Base-by-base conservation (phyloP, 2,329 filamentous ascomycete genomes). In the Aspergillus arachidicola region DNA sequence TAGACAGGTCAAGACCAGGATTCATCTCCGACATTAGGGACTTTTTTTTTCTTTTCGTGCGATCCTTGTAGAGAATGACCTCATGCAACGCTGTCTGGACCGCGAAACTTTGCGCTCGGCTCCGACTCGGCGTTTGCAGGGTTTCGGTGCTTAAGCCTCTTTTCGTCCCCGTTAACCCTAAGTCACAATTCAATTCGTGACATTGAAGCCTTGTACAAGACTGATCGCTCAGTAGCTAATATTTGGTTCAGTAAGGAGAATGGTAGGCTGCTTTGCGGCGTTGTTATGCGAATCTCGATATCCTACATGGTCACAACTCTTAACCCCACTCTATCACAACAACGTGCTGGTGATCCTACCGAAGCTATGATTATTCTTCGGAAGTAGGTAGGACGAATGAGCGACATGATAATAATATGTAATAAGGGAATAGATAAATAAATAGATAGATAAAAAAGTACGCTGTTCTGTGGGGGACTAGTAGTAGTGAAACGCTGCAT, bases 61-160 rank as follows among this genome's bases (percentile, higher is more conserved):
- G n/a, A 55, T 38, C 51, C 51, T 55, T 38, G 51, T 38, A 36
- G 32, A n/a, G 38, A 38, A 38, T 38, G 51, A 55, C 32, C 51
- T 55, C 51, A 55, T 26, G 32, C 30, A 21, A 38, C 48, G 16
- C 51, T 55, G 51, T 55, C 51, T 55, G 34, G 51, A 38, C 51
- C 51, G 12, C 30, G 26, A 36, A 55, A 55, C 51, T 38, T 36
- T 28, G 6, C 10, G 11, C 14, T 55, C 51, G 51, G 51, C 51
- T 38, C 51, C 51, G 51, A 55, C 51, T 55, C 51, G 51, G 51
- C 51, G 4, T 38, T 55, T 16, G 28, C 30, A 10, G 12, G 10
- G 19, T 23, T 19, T 41, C 38, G 16, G n/a, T 11, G 32, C 51
- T 19, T 38, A 38, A 38, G 34, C 32, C 34, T 55, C 12, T 38